These are phyloP conservation scores for Exophiala calicioides DNA, from an alignment of 2,329 filamentous ascomycete species.

Conservation along the genomic window DNA sequence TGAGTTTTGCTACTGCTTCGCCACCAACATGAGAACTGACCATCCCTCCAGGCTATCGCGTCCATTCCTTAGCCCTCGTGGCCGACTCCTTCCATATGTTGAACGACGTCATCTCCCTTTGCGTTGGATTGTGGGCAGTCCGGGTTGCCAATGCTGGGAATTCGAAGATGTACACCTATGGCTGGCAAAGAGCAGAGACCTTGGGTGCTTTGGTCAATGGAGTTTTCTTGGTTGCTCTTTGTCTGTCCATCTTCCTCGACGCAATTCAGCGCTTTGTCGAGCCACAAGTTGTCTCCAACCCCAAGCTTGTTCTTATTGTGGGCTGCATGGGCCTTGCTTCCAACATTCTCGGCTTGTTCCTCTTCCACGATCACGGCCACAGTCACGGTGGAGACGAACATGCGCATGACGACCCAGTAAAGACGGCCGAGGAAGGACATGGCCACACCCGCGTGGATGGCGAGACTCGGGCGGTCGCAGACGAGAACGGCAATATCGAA, in stretches of 20 bases:
- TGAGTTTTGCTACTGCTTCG: too few relatives aligned
- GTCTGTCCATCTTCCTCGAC: constrained; percentile 93
- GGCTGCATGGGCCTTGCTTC: constrained; percentile 82
- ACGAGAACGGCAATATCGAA: constrained; percentile 60
- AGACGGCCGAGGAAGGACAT: constrained; percentile 56
- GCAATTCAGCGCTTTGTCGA: constrained; percentile 90
- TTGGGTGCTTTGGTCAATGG: constrained; percentile 95
- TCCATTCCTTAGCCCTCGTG: constrained; percentile 88
- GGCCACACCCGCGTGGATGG: constrained; percentile 43
- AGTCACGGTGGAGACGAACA: constrained; percentile 65
- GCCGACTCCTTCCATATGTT: constrained; percentile 99
- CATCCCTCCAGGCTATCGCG: constrained; percentile 68
- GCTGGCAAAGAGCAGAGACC: constrained; percentile 96
- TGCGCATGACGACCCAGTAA: constrained; percentile 43
- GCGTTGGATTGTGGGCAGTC: constrained; percentile 93
- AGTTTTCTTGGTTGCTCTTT: constrained; percentile 94
- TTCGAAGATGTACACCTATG: constrained; percentile 93
- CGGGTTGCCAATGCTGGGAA: constrained; percentile 80
- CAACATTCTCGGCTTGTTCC: constrained; percentile 83
- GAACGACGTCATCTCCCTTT: constrained; percentile 94
- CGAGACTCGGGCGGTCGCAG: constrained; percentile 44
- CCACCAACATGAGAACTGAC: too few relatives aligned
- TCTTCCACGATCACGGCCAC: constrained; percentile 93
- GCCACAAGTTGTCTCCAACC: constrained; percentile 81
- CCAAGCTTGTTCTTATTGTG: constrained; percentile 84